Percentiles rank a stretch among this genome's conserved stretches.
phyloP scores from a whole-genome alignment of 2,329 filamentous ascomycete species.

The Saccharata proteae region DNA sequence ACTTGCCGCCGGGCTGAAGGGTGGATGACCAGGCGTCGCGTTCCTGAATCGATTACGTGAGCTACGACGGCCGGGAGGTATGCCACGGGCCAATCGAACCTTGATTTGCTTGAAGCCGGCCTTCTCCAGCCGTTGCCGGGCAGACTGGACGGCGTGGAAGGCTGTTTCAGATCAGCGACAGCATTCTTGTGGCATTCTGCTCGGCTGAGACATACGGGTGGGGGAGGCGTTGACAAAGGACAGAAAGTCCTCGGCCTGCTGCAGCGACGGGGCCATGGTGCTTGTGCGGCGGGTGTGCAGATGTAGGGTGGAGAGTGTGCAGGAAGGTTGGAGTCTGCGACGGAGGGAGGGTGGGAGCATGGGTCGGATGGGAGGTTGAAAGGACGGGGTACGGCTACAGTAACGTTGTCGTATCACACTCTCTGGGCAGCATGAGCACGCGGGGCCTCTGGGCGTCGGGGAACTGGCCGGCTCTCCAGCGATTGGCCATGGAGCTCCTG shows the following conservation, averaged over 20 bases:
- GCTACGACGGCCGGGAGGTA: background rate
- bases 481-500: too few species aligned
- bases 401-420: too few species aligned
- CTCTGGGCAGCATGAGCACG: too few species aligned
- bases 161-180: conserved; percentile 40
- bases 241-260: conserved; percentile 65
- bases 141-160: conserved; percentile 81
- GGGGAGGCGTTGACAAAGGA: conserved; percentile 92
- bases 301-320: conserved; percentile 2
- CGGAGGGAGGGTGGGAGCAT: conserved; percentile 11
- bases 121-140: conserved; percentile 61
- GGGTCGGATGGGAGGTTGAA: conserved; percentile 7
- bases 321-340: conserved; percentile 10
- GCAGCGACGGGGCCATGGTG: conserved; percentile 25
- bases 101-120: conserved; percentile 81
- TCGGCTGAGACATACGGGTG: conserved; percentile 57
- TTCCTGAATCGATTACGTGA: conserved; percentile 39
- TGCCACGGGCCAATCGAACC: conserved; percentile 27
- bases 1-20: conserved; percentile 79
- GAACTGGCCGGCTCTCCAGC: too few species aligned
- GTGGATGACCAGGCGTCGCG: conserved; percentile 75
- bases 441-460: too few species aligned
- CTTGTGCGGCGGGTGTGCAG: conserved; percentile 7
- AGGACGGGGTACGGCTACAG: too few species aligned
- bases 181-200: too few species aligned